Base-by-base conservation (phyloP, 495 filamentous ascomycete species). In the Neurospora intermedia region DNA sequence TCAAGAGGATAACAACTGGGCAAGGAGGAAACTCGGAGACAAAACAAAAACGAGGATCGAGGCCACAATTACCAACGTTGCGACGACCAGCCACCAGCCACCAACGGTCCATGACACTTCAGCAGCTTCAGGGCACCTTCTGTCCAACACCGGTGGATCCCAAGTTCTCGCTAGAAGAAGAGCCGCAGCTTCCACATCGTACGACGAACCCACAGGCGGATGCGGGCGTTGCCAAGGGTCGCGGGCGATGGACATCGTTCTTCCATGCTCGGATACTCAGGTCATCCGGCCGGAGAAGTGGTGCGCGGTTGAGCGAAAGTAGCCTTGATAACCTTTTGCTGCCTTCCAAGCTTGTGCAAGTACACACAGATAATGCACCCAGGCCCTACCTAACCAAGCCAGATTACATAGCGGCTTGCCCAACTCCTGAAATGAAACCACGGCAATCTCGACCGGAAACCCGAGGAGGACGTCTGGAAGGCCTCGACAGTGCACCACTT, bases 11-110 rank as follows among this genome's bases (percentile, higher is more conserved):
- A 62, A 85, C 89, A 15, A 92, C 94, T 20, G 75, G 78, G 23
- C 79, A 80, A 62, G 85, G 89, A 42, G 85, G 86, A 73, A 83
- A 73, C 78, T 79, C 81, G 83, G 73, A 79, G 74, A 74, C 70
- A 39, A 73, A 70, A 71, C 74, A 78, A 71, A 80, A 82, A 72
- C 81, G 80, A 71, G 77, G 82, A 66, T 88, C 88, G 5, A 86
- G 77, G 62, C 84, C 89, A 20, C 85, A 88, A 74, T 78, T 89
- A 71, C 81, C 88, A 16, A 87, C 86, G 6, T 83, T 94, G 69
- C 88, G 92, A 72, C 85, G 93, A 78, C 94, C 94, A 27, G 94
- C 92, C 20, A 96, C 94, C 20, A 96, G 93, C 80, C 91, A 96
- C 82, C 94, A 97, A 80, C 86, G 93, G 73, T 91, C 92, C 3